A percentile compares a stretch with the other conserved stretches of the same genome.
Conservation (phyloP, 202 grass and related monocot genomes). For the Alloteropsis angusta region DNA sequence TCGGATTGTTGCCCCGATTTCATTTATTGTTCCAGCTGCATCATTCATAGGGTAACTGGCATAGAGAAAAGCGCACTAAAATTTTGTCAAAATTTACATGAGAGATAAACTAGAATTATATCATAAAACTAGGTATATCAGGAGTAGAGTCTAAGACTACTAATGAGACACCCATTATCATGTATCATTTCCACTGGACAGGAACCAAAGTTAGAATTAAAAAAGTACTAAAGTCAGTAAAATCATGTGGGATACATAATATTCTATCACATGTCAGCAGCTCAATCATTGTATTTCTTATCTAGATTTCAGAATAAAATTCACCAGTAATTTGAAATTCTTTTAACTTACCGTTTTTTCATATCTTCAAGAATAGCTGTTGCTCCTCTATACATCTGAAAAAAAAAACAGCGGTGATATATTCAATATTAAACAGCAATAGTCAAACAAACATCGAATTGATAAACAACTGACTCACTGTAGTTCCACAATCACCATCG, state of each 20-base stretch:
- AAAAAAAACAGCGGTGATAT: constrained; percentile 21
- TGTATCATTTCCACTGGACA: background rate
- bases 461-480: constrained; percentile 42
- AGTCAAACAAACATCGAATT: background rate
- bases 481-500: constrained; percentile 95
- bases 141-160: background rate
- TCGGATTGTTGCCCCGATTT: constrained; percentile 73
- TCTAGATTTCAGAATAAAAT: background rate
- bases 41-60: constrained; percentile 92
- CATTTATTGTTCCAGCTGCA: constrained; percentile 92
- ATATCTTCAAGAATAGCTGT: constrained; percentile 91
- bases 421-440: constrained; percentile 14
- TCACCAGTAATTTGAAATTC: background rate
- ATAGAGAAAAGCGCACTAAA: constrained; percentile 18
- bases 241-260: background rate
- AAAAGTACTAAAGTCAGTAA: background rate
- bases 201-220: background rate
- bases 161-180: background rate
- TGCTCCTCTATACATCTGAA: constrained; percentile 97
- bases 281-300: background rate
- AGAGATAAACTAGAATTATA: background rate
- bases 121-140: background rate
- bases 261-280: background rate
- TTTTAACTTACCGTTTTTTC: constrained; percentile 64
- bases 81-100: constrained; percentile 6